These are phyloP conservation scores for Paramecium sonneborni DNA, from an alignment of 73 alveolate species.

Conservation along the genomic window DNA sequence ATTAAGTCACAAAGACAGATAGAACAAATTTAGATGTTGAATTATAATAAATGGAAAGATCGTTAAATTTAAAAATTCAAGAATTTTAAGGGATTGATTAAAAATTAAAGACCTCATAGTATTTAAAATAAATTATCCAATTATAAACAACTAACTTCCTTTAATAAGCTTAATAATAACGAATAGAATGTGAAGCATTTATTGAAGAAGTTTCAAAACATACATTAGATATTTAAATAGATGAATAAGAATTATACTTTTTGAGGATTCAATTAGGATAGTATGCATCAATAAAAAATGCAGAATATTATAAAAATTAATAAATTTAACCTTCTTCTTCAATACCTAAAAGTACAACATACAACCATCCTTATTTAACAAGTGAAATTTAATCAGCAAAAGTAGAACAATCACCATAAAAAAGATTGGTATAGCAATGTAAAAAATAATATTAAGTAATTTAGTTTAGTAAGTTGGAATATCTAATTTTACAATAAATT, in stretches of 20 bases:
- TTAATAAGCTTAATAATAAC: constrained; percentile 1
- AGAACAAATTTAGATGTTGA: constrained; percentile 58
- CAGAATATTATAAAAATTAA: constrained; percentile 10
- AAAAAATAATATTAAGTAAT: neutral
- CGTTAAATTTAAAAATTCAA: constrained; percentile 16
- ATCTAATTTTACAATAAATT: constrained; percentile 6
- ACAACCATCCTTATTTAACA: constrained; percentile 33
- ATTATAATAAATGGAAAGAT: constrained; percentile 42
- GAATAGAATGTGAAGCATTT: constrained; percentile 63
- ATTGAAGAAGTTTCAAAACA: constrained; percentile 57
- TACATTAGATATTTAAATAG: constrained; percentile 55
- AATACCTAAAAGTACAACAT: neutral
- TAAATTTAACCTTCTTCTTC: neutral
- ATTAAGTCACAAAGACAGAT: constrained; percentile 8
- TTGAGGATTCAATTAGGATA: constrained; percentile 43
- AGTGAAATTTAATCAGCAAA: neutral
- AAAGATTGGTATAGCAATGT: neutral
- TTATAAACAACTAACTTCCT: constrained; percentile 39
- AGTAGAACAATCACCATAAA: constrained; percentile 11
- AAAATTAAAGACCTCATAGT: constrained; percentile 52
- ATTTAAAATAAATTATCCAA: constrained; percentile 47
- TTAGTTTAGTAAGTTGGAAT: neutral
- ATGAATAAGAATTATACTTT: constrained; percentile 52
- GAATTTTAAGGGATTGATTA: constrained; percentile 51
- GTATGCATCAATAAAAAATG: constrained; percentile 52